Evolutionary conservation across 2,329 filamentous ascomycete species (phyloP).

Genomic region (Alternaria infectoria): DNA sequence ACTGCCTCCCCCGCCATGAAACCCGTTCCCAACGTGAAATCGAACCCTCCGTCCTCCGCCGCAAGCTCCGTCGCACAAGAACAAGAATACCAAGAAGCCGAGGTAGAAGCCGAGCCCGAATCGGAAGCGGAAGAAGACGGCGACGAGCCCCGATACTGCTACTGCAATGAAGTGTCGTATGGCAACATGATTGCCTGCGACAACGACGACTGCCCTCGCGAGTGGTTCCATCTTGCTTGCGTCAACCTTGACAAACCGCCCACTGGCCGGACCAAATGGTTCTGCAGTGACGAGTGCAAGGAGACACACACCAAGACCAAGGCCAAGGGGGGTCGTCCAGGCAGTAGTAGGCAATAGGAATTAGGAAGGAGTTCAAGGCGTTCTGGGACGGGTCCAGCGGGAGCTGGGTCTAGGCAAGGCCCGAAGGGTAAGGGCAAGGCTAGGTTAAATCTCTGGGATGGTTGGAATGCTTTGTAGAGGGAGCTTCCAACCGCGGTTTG

Average conservation of each 20-base stretch:
- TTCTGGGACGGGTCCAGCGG: slow-evolving; percentile 39
- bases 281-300: slow-evolving; percentile 49
- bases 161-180: slow-evolving; percentile 69
- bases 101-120: slow-evolving; percentile 45
- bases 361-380: slow-evolving; percentile 49
- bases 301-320: slow-evolving; percentile 38
- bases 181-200: slow-evolving; percentile 73
- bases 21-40: slow-evolving; percentile 28
- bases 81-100: slow-evolving; percentile 36
- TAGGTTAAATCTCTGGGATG: slow-evolving; percentile 45
- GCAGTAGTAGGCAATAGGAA: slow-evolving; percentile 50
- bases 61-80: slow-evolving; percentile 43
- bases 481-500: slow-evolving; percentile 26
- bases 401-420: slow-evolving; percentile 36
- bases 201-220: slow-evolving; percentile 67
- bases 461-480: slow-evolving; percentile 45
- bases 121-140: slow-evolving; percentile 47
- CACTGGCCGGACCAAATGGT: slow-evolving; percentile 50
- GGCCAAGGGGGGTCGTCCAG: slow-evolving; percentile 45
- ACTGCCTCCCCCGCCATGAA: slow-evolving; percentile 40
- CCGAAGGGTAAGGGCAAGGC: slow-evolving; percentile 43
- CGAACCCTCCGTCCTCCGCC: slow-evolving; percentile 40
- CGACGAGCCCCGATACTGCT: slow-evolving; percentile 67
- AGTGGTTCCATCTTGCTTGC: slow-evolving; percentile 73
- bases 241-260: slow-evolving; percentile 67